Evolutionary conservation across 2,329 filamentous ascomycete species (phyloP).

Genomic region (Fusarium albidum): DNA sequence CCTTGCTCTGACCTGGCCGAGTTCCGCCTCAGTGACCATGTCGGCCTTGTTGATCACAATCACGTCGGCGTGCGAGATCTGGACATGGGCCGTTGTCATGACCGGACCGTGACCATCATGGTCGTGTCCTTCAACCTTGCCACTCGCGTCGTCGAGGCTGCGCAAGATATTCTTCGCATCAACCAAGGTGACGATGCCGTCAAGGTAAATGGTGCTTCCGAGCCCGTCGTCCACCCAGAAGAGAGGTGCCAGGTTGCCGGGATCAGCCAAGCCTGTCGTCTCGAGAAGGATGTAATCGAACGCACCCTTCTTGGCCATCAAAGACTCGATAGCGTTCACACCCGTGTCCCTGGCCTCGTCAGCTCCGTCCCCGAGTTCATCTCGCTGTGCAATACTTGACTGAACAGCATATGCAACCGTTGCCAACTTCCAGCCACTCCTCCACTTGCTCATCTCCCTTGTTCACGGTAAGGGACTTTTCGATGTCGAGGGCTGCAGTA

Average conservation of each 20-base stretch:
- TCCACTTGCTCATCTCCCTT: conserved; percentile 83
- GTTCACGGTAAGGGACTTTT: conserved; percentile 93
- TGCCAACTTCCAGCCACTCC: conserved; percentile 95
- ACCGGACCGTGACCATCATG: conserved; percentile 68
- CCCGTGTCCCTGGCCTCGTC: conserved; percentile 75
- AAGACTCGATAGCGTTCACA: conserved; percentile 91
- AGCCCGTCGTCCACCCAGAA: conserved; percentile 99
- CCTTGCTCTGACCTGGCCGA: conserved; percentile 73
- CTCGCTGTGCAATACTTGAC: conserved; percentile 71
- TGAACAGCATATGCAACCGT: conserved; percentile 97
- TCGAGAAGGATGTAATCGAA: conserved; percentile 99
- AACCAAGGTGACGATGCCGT: conserved; percentile 94
- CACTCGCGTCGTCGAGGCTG: conserved; percentile 77
- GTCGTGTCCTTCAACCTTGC: conserved; percentile 61
- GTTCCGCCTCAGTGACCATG: conserved; percentile 74
- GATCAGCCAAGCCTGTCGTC: conserved; percentile 94
- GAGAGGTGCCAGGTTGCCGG: conserved; percentile 91
- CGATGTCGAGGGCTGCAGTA: conserved; percentile 83
- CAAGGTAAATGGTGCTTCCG: conserved; percentile 93
- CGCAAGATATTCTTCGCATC: conserved; percentile 92
- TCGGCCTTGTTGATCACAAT: conserved; percentile 95
- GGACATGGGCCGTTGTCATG: conserved; percentile 91
- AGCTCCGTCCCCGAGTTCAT: conserved; percentile 20
- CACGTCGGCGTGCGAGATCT: conserved; percentile 96
- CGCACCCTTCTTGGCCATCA: conserved; percentile 92